Evolutionary conservation across 352 stramenopile species (phyloP).

Genomic region (Thraustotheca clavata): DNA sequence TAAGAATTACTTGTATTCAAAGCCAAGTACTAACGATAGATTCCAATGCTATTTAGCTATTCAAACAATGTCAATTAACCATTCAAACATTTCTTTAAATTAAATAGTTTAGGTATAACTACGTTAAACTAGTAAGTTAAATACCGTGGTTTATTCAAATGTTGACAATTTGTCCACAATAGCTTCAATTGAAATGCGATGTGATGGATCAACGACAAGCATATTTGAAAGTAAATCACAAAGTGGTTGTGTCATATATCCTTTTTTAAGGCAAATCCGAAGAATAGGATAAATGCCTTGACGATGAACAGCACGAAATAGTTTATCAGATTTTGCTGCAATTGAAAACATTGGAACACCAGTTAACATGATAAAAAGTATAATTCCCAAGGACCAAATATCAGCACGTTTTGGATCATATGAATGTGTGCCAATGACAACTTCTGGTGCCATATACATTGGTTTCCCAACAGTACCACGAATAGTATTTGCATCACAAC

Average conservation of each 20-base stretch:
- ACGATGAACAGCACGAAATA: slow-evolving; percentile 82
- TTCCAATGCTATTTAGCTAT: background rate
- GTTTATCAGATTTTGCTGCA: slow-evolving; percentile 68
- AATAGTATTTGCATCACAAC: background rate
- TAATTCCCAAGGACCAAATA: slow-evolving; percentile 89
- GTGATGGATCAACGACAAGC: background rate
- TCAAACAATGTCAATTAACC: background rate
- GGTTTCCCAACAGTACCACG: slow-evolving; percentile 20
- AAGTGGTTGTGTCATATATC: background rate
- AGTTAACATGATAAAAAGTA: slow-evolving; percentile 93
- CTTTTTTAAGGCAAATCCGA: slow-evolving; percentile 15
- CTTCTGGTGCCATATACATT: slow-evolving; percentile 27
- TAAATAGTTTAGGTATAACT: background rate
- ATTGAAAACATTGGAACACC: slow-evolving; percentile 89
- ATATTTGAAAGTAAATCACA: slow-evolving; percentile 14
- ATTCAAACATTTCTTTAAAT: background rate
- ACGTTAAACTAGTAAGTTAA: background rate
- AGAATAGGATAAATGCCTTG: slow-evolving; percentile 11
- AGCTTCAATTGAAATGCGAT: slow-evolving; percentile 2
- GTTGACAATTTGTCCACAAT: background rate
- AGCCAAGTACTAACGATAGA: background rate
- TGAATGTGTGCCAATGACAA: slow-evolving; percentile 16
- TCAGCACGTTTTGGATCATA: slow-evolving; percentile 93
- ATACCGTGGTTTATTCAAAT: background rate
- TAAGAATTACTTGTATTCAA: no score